Evolutionary conservation across 2,329 filamentous ascomycete genomes (phyloP), one percentile per base, ranked within the genome.

Genomic region (Cryphonectria japonica): DNA sequence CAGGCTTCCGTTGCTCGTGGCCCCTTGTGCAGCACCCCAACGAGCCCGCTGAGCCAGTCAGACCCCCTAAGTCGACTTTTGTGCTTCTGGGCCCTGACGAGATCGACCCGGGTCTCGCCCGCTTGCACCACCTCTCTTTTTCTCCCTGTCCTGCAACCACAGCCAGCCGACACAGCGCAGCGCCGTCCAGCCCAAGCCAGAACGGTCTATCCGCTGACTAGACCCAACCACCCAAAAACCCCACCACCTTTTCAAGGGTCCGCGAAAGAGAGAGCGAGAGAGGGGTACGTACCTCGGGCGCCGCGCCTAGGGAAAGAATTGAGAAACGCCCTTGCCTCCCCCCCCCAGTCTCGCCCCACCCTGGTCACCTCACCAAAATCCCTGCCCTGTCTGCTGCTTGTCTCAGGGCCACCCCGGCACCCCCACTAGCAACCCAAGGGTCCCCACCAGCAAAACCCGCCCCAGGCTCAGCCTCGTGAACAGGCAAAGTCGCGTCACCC

Each of bases 31-130:
- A 43, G 41, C 62, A 60, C 43, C 57, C 66, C 71, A 37, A 37
- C 63, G 46, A 68, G 66, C 64, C 41, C 69, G 69, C 70, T 72
- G 69, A 72, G 62, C 71, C 71, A 72, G 71, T 72, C 71, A 71
- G 46, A 39, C 50, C 46, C 26, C 32, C 22, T n/a, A 41, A 26
- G 60, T 66, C 50, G 46, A 39, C 57, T 50, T 50, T 46, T 50
- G 46, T n/a, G 22, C 5, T 50, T n/a, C 37, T 64, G 54, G 67
- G 50, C 57, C 69, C 61, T 62, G 71, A 66, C 60, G 22, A 68
- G 69, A 69, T 67, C 71, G 71, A 72, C 71, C 71, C 70, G 71
- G 71, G 66, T 68, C 69, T 73, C 71, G 69, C 71, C 71, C 66
- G 65, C 68, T 39, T 26, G 32, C 59, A 41, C 50, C 43, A 63